These are phyloP conservation scores for Sequoiadendron giganteum DNA, from an alignment of 75 land plant genomes.

Conservation along the genomic window DNA sequence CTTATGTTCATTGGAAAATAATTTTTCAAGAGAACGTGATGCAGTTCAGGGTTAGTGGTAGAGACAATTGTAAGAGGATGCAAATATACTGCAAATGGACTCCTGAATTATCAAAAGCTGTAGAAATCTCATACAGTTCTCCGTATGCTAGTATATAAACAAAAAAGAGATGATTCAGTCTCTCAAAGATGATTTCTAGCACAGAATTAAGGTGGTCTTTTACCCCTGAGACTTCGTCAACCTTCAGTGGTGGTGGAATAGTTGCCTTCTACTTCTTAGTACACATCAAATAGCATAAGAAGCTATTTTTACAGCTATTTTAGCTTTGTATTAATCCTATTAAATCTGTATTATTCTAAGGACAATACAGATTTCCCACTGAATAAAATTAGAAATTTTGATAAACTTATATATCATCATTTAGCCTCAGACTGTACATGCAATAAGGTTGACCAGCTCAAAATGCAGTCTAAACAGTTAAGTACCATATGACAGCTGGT, in stretches of 20 bases:
- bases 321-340: not conserved
- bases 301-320: not conserved
- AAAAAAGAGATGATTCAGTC: not conserved
- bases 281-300: not conserved
- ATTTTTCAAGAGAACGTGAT: not conserved
- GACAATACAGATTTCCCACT: not conserved
- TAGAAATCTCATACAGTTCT: not conserved
- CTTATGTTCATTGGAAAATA: not conserved
- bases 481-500: not conserved
- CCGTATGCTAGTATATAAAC: not conserved
- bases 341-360: not conserved
- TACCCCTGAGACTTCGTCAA: no score
- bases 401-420: not conserved
- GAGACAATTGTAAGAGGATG: not conserved
- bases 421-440: not conserved
- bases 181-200: not conserved
- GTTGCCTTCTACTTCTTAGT: not conserved
- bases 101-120: not conserved
- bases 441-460: not conserved
- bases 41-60: not conserved
- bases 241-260: not conserved
- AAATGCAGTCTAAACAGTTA: not conserved
- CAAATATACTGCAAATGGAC: not conserved
- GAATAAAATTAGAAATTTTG: not conserved
- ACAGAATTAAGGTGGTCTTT: no score